Percentiles rank a stretch among this genome's conserved stretches.
Evolutionary conservation across 139 green algal genomes (phyloP).

Genomic region (Nannochloris sp.): DNA sequence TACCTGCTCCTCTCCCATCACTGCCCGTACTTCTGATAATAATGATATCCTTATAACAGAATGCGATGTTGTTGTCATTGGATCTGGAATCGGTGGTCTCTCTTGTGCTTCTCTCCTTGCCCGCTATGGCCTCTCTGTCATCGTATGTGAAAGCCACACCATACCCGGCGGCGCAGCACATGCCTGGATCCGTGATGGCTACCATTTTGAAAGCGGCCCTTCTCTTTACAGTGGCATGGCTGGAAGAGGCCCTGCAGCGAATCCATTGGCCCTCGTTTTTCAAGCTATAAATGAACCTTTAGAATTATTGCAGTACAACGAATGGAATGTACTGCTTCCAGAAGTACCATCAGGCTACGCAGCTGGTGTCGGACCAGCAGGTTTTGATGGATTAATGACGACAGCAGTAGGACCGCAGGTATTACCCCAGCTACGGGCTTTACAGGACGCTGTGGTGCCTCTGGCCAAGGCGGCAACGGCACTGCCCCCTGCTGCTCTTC

Average conservation of each 20-base stretch:
- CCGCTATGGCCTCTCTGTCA: constrained; percentile 65
- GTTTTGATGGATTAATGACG: constrained; percentile 56
- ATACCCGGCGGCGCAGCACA: constrained; percentile 80
- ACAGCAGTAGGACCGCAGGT: constrained; percentile 33
- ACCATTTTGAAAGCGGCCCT: constrained; percentile 86
- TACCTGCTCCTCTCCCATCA: not conserved
- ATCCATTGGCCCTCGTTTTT: constrained; percentile 76
- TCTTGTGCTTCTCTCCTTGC: constrained; percentile 71
- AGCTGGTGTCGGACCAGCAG: constrained; percentile 4
- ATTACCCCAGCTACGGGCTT: constrained; percentile 39
- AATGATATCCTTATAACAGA: constrained; percentile 6
- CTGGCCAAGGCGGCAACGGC: constrained; percentile 64
- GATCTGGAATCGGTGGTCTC: constrained; percentile 50
- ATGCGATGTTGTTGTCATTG: constrained; percentile 68
- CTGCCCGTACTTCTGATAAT: not conserved
- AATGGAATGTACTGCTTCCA: constrained; percentile 91
- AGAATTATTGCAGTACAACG: constrained; percentile 81
- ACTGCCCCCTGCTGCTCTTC: constrained; percentile 79
- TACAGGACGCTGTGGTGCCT: constrained; percentile 78
- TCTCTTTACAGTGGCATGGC: constrained; percentile 67
- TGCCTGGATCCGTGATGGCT: constrained; percentile 60
- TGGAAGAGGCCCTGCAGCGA: constrained; percentile 43
- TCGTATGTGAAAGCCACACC: constrained; percentile 66
- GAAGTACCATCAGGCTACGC: constrained; percentile 43
- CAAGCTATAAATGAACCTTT: constrained; percentile 73